Conservation (phyloP, 768 basidiomycete genomes). For the Pleurotus tuber-regium region DNA sequence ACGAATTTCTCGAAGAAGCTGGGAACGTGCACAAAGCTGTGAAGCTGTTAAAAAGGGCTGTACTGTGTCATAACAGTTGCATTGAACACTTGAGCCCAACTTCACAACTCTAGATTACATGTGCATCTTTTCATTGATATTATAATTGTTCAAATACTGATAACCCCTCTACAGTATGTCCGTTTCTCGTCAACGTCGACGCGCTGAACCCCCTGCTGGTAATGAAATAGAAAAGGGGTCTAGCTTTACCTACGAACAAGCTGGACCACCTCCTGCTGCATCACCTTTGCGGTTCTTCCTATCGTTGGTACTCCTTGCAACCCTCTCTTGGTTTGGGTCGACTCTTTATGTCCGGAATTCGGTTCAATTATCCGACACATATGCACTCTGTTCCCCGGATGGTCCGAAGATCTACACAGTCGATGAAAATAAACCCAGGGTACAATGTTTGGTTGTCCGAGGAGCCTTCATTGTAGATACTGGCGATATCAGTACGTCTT, state of each 20-base stretch:
- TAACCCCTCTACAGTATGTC: background rate
- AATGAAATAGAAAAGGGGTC: too few relatives aligned
- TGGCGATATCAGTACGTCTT: conserved; percentile 53
- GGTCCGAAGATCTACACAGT: conserved; percentile 62
- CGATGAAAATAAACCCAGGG: conserved; percentile 47
- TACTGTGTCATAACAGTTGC: background rate
- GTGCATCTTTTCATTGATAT: background rate
- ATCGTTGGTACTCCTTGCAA: conserved; percentile 8
- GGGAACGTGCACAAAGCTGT: too few relatives aligned
- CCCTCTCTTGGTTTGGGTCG: conserved; percentile 14
- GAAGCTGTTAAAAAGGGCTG: background rate
- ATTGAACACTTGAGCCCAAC: background rate
- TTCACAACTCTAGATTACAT: background rate
- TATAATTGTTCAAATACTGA: background rate
- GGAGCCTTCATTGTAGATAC: conserved; percentile 47
- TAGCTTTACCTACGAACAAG: background rate
- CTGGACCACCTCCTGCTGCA: background rate
- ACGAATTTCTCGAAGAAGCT: too few relatives aligned
- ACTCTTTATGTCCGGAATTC: background rate
- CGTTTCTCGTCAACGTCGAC: background rate
- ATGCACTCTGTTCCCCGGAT: conserved; percentile 62
- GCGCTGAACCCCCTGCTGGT: background rate
- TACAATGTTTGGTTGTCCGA: conserved; percentile 64
- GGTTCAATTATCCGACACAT: conserved; percentile 22
- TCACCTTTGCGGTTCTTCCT: background rate